phyloP scores from a whole-genome alignment of 352 stramenopile species.

The Globisporangium yorkense region DNA sequence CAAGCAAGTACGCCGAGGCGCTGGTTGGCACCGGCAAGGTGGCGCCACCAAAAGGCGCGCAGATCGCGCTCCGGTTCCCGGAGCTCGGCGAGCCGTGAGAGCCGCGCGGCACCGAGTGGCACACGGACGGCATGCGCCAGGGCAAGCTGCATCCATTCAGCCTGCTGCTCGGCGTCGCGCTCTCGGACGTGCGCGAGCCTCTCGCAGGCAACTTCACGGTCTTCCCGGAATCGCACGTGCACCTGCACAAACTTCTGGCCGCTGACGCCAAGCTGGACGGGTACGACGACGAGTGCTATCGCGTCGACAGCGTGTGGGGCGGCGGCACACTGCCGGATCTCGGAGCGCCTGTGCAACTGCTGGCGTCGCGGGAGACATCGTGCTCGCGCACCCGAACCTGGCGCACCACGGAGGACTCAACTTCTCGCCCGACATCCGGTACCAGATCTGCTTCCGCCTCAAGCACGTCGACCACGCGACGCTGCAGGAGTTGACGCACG shows the following conservation, averaged over 20 bases:
- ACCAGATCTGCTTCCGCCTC: conserved; percentile 81
- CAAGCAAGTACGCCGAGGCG: conserved; percentile 51
- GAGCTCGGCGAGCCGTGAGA: conserved; percentile 59
- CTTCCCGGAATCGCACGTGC: conserved; percentile 56
- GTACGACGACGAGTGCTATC: conserved; percentile 52
- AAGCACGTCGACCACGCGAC: conserved; percentile 55
- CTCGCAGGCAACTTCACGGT: conserved; percentile 69
- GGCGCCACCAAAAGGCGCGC: conserved; percentile 39
- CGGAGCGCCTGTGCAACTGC: conserved; percentile 50
- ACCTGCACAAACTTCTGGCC: conserved; percentile 43
- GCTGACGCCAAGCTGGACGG: conserved; percentile 47
- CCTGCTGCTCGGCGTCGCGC: conserved; percentile 52
- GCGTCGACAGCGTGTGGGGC: conserved; percentile 69
- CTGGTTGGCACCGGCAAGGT: conserved; percentile 45
- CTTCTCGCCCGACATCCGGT: conserved; percentile 76
- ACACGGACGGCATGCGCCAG: conserved; percentile 80
- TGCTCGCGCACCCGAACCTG: conserved; percentile 68
- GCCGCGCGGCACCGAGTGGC: conserved; percentile 66
- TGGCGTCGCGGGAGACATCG: conserved; percentile 49
- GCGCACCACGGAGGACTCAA: conserved; percentile 74
- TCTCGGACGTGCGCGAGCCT: conserved; percentile 62
- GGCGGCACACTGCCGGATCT: conserved; percentile 65
- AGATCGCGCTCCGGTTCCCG: conserved; percentile 72
- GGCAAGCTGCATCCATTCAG: conserved; percentile 65
- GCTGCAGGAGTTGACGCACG: neutral